Base-by-base conservation (phyloP, 805 yeast species). In the Wickerhamomyces rabaulensis region DNA sequence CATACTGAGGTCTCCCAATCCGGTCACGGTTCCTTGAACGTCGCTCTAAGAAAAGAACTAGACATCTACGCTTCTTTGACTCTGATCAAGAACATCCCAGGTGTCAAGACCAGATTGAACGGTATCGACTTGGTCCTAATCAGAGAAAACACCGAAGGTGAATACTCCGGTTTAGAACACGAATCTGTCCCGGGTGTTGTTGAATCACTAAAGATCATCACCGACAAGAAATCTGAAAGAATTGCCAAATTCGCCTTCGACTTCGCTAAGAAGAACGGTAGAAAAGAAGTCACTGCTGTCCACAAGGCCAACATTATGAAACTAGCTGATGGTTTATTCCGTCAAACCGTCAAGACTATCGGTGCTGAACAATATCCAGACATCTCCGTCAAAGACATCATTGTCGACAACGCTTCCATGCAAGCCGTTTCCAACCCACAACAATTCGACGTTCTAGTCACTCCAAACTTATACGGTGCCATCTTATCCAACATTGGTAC, bases 261-360 rank as follows among this genome's bases (percentile, higher is more conserved):
- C 73, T 92, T 87, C 60, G 98, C 98, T 54, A 75, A 78, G 67
- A 88, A 84, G 74, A 87, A 94, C 78, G 80, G 86, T 77, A 88
- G 98, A 76, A 82, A 85, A 70, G 73, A 79, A 59, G 98, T 92
- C 52, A 90, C 97, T 45, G 97, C 97, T 58, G 94, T 92, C 65
- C 99, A 92, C 83, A 92, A 92, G 76, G 99, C 99, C 58, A 94
- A 94, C 80, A 92, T 92, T 65, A 92, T 92, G 99, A 92, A 92
- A 76, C 81, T 90, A 66, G 96, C 96, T 69, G 99, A 92, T 68
- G 99, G 99, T 71, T 79, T 92, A 63, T 92, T 94, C 82, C 88
- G 96, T 79, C 80, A 84, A 70, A 90, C 97, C 56, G 87, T 92
- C 61, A 83, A 89, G 70, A 85, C 84, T 58, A 82, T 94, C 56